Base-by-base conservation (phyloP, 2,329 filamentous ascomycete genomes). In the Rhexocercosporidium sp. region DNA sequence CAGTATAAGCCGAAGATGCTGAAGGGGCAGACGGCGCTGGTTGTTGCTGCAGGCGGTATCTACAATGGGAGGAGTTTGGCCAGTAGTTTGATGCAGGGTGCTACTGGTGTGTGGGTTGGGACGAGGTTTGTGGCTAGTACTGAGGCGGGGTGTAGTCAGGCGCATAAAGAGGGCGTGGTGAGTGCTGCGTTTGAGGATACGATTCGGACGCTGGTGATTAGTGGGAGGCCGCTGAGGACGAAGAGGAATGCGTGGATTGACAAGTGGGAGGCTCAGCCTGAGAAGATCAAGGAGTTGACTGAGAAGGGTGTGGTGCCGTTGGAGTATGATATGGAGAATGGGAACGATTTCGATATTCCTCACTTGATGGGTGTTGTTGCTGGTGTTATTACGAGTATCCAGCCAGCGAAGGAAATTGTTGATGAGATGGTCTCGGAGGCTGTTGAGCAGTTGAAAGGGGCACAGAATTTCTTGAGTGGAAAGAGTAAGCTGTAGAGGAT, bases 301-400 rank as follows among this genome's bases (percentile, higher is more conserved):
- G 88, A 90, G 41, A 82, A 84, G 72, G 95, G 95, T 0, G 81
- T 97, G 34, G 90, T 96, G 68, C 95, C 95, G 0, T 83, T 97
- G 70, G 88, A 91, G 80, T 85, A 92, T 76, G 95, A 98, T 77
- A 83, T 97, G 75, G 92, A 97, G 59, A 85, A 93, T 64, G 92
- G 91, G 0, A 90, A 89, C 64, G 93, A 97, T 47, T 82, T 97
- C 14, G 95, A 97, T 76, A 83, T 92, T 65, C 95, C 95, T 14
- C 94, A 95, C 79, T 78, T 97, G 75, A 97, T 97, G 95, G 95
- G 95, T 0, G 93, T 97, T 81, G 94, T 97, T 9, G 92, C 93
- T 0, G 94, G 92, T 1, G 85, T 90, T 0, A 92, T 97, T 66
- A 79, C 82, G 39, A 88, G 90, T 72, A 87, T 97, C 67, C 89